Percentiles rank a stretch among this genome's conserved stretches.
Conservation (phyloP, 495 filamentous ascomycete genomes). For the Aspergillus homomorphus region DNA sequence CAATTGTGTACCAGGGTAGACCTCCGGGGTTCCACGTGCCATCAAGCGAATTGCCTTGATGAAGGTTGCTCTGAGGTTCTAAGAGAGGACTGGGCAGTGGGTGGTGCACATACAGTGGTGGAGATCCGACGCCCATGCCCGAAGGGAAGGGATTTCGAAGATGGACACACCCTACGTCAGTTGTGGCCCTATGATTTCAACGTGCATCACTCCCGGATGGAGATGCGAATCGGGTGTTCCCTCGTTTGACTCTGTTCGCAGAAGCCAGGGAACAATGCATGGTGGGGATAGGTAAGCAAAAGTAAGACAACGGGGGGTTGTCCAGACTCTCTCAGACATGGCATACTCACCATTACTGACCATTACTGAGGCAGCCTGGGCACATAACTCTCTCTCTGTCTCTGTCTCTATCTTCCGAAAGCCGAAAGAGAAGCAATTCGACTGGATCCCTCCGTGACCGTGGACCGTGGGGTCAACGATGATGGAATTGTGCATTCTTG, state of each 20-base stretch:
- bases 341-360: not conserved
- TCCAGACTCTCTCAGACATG: not conserved
- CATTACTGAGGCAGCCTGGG: not conserved
- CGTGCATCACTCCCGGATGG: conserved; percentile 14
- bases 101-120: conserved; percentile 4
- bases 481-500: not conserved
- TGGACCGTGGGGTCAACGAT: not conserved
- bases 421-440: not conserved
- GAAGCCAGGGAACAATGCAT: not conserved
- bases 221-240: conserved; percentile 6
- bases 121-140: conserved; percentile 12
- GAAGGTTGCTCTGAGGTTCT: not conserved
- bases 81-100: not conserved
- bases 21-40: not conserved
- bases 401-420: not conserved
- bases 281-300: not conserved
- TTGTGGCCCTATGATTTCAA: conserved; percentile 26
- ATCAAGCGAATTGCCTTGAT: not conserved
- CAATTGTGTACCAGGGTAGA: not conserved
- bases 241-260: not conserved
- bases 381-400: not conserved
- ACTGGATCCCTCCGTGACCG: not conserved
- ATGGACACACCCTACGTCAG: conserved; percentile 20
- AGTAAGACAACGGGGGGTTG: not conserved
- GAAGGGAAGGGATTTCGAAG: conserved; percentile 8